Percentiles rank a stretch among this genome's conserved stretches.
Evolutionary conservation across 2,329 filamentous ascomycete species (phyloP).

Genomic region (Delphinella strobiligena): DNA sequence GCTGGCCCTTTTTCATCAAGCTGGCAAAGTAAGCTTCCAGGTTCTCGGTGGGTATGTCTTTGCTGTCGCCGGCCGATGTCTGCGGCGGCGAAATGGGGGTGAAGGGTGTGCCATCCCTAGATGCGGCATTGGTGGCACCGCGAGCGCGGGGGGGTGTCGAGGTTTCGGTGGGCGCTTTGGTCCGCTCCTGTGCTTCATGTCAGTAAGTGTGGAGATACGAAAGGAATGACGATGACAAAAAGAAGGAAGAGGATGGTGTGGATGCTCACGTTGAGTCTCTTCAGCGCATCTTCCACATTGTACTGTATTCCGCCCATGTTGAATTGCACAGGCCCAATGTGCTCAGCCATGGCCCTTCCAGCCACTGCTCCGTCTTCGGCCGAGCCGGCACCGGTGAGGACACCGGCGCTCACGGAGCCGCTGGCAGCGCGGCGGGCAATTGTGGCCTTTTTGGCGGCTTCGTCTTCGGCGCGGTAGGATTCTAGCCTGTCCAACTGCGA

Average conservation of each 20-base stretch:
- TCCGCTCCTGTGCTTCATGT: slow-evolving; percentile 8
- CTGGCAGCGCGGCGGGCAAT: slow-evolving; percentile 11
- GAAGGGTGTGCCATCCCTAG: slow-evolving; percentile 13
- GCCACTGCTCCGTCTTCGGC: slow-evolving; percentile 22
- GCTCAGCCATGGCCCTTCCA: slow-evolving; percentile 47
- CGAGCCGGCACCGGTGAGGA: no score
- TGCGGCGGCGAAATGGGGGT: slow-evolving; percentile 10
- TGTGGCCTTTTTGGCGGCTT: slow-evolving; percentile 34
- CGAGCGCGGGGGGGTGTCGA: slow-evolving; percentile 35
- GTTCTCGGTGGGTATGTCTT: slow-evolving; percentile 42
- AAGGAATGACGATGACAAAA: no score
- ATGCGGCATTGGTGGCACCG: slow-evolving; percentile 12
- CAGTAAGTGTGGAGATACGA: no score
- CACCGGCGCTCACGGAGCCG: no score
- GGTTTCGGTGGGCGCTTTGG: slow-evolving; percentile 11
- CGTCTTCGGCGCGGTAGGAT: slow-evolving; percentile 44
- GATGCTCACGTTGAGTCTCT: slow-evolving; percentile 60
- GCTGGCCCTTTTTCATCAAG: slow-evolving; percentile 38
- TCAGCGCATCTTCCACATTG: slow-evolving; percentile 86
- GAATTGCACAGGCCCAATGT: slow-evolving; percentile 90
- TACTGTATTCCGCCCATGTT: slow-evolving; percentile 92
- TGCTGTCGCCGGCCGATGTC: slow-evolving; percentile 27
- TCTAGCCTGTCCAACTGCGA: slow-evolving; percentile 65
- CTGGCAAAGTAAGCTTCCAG: slow-evolving; percentile 49
- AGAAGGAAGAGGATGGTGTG: neutral